These are phyloP conservation scores for Lachancea quebecensis DNA, from an alignment of 805 yeast species.

Conservation along the genomic window DNA sequence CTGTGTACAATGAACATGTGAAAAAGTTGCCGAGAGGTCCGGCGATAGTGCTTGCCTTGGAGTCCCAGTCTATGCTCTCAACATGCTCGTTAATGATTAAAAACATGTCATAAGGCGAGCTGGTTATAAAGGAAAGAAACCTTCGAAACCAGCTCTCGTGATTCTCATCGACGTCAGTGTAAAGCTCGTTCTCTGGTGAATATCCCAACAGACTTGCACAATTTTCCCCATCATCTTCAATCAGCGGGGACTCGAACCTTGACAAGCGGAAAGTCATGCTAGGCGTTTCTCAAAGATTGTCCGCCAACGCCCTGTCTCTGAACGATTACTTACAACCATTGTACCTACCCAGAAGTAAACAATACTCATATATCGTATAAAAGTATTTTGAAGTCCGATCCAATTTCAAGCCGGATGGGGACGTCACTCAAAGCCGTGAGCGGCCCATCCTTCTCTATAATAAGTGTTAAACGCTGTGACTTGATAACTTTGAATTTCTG, in stretches of 20 bases:
- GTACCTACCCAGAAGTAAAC: neutral
- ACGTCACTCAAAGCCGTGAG: neutral
- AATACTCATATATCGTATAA: slow-evolving; percentile 7
- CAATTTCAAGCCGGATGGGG: slow-evolving; percentile 5
- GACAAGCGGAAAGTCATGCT: slow-evolving; percentile 14
- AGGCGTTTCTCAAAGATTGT: neutral
- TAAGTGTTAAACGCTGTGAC: slow-evolving; percentile 1
- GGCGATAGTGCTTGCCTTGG: slow-evolving; percentile 19
- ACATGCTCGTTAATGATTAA: slow-evolving; percentile 19
- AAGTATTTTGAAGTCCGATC: slow-evolving; percentile 8
- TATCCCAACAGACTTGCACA: neutral
- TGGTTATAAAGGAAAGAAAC: slow-evolving; percentile 5
- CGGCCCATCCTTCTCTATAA: slow-evolving; percentile 18
- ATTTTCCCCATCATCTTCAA: slow-evolving; percentile 6
- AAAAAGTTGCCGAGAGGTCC: slow-evolving; percentile 23
- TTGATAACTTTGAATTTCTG: too few species aligned
- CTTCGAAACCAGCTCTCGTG: slow-evolving; percentile 4
- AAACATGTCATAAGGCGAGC: slow-evolving; percentile 22
- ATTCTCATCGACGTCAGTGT: slow-evolving; percentile 1
- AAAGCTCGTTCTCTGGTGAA: neutral
- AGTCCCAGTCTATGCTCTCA: slow-evolving; percentile 28
- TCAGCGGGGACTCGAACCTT: slow-evolving; percentile 4
- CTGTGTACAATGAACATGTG: slow-evolving; percentile 15
- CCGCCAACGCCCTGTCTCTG: too few species aligned
- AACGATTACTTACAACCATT: neutral